Conservation (phyloP, 2,329 filamentous ascomycete genomes). For the Monosporascus sp. region DNA sequence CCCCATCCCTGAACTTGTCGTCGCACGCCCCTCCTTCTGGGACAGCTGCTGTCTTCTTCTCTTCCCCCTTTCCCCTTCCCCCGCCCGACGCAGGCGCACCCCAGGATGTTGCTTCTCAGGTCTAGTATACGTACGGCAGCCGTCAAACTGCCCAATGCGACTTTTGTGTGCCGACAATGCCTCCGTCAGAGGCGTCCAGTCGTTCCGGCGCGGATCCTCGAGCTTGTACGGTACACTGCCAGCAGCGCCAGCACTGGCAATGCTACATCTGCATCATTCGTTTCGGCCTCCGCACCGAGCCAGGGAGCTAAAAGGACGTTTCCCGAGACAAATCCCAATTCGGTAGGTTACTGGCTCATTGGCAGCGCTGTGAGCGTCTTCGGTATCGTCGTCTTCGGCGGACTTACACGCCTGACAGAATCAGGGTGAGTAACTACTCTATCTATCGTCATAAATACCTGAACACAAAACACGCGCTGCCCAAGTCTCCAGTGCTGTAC, state of each 20-base stretch:
- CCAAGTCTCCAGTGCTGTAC: no score
- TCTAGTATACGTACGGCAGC: constrained; percentile 38
- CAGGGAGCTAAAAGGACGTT: constrained; percentile 36
- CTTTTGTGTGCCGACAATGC: constrained; percentile 47
- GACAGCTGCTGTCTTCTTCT: background rate
- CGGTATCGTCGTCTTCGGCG: constrained; percentile 93
- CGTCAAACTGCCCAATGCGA: constrained; percentile 33
- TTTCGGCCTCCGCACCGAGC: constrained; percentile 8
- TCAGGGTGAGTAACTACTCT: constrained; percentile 66
- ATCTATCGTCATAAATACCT: background rate
- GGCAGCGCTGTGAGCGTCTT: constrained; percentile 91
- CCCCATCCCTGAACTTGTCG: no score
- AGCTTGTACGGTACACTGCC: constrained; percentile 35
- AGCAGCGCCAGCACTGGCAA: constrained; percentile 23
- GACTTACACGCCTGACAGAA: constrained; percentile 88
- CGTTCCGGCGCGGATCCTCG: constrained; percentile 35
- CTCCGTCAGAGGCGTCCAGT: constrained; percentile 24
- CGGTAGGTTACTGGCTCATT: constrained; percentile 87
- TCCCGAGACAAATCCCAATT: constrained; percentile 63
- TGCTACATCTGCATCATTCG: constrained; percentile 2
- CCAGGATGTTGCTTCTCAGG: constrained; percentile 36
- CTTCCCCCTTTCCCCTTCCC: background rate
- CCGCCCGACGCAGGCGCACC: constrained; percentile 3
- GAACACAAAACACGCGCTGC: constrained; percentile 4
- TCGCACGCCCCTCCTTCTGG: no score